Base-by-base conservation (phyloP, 768 basidiomycete species). In the Phaffia tasmanica region DNA sequence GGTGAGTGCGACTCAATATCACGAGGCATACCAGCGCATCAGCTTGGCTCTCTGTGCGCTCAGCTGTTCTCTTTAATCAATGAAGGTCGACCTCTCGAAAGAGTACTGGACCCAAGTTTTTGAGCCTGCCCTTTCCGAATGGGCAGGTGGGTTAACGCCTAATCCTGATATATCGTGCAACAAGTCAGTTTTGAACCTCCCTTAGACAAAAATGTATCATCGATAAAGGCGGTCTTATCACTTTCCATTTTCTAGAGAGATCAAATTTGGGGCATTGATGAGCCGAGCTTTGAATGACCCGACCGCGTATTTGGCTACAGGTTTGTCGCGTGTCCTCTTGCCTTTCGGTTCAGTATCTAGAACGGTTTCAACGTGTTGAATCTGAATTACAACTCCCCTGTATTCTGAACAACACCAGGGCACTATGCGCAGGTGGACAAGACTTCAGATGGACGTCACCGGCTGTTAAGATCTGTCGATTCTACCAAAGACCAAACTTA, bases 131-230 rank as follows among this genome's bases (percentile, higher is more conserved):
- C 74, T 98, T 49, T 79, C 78, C 55, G 78, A 81, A 32, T 95
- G 92, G 92, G 83, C 86, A 72, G 70, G 75, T 3, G 93, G 93
- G 0, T 74, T 80, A 14, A 94, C 89, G 1, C 93, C 93, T 0
- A 97, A 95, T 76, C 91, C 93, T 0, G 93, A 97, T 73, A 84
- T 97, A 0, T 84, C 83, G 81, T 97, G 93, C 74, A 98, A 98
- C 77, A 83, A 78, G 89, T 88, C 59, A 62, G 77, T 68, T 65
- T 25, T 3, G 27, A 11, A 29, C 18, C 23, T 48, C 23, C 32
- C 35, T 42, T 42, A 11, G 35, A 35, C 35, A 61, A 11, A 35
- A 42, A 32, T 30, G 46, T 54, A 11, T 53, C 42, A 55, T 32
- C n/a, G 21, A 30, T 8, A 30, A 58, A 66, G 15, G 71, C 46